Conservation (phyloP, 306 rosid genomes). For the Rubus parviflorus region DNA sequence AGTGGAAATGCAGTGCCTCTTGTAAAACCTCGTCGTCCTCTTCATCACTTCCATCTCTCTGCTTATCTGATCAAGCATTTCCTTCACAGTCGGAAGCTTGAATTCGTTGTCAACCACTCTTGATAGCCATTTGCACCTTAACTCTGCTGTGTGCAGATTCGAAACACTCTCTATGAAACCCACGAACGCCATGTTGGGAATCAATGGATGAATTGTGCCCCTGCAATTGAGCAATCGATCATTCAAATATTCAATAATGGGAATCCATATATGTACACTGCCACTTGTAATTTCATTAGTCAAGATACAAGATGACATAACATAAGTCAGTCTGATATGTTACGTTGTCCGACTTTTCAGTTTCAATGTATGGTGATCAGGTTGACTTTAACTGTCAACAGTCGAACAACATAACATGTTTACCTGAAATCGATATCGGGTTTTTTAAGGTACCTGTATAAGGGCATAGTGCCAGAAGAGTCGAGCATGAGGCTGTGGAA, state of each 20-base stretch:
- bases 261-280: background rate
- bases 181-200: constrained; percentile 64
- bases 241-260: background rate
- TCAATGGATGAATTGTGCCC: constrained; percentile 57
- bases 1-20: constrained; percentile 66
- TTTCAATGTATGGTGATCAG: too few relatives aligned
- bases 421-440: too few relatives aligned
- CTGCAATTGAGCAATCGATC: constrained; percentile 19
- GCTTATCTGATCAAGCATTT: constrained; percentile 42
- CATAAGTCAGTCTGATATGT: too few relatives aligned
- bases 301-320: background rate
- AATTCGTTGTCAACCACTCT: constrained; percentile 47
- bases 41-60: constrained; percentile 52
- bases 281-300: background rate
- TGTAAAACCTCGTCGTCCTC: constrained; percentile 50
- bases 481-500: constrained; percentile 45
- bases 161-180: constrained; percentile 66
- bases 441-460: constrained; percentile 40
- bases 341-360: too few relatives aligned
- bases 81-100: constrained; percentile 49
- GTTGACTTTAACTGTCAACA: too few relatives aligned
- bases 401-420: background rate
- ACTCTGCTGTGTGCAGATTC: constrained; percentile 56
- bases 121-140: constrained; percentile 58
- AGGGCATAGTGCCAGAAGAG: constrained; percentile 52